These are phyloP conservation scores for Pseudopyricularia cyperi DNA, from an alignment of 2,329 filamentous ascomycete genomes.

Conservation along the genomic window DNA sequence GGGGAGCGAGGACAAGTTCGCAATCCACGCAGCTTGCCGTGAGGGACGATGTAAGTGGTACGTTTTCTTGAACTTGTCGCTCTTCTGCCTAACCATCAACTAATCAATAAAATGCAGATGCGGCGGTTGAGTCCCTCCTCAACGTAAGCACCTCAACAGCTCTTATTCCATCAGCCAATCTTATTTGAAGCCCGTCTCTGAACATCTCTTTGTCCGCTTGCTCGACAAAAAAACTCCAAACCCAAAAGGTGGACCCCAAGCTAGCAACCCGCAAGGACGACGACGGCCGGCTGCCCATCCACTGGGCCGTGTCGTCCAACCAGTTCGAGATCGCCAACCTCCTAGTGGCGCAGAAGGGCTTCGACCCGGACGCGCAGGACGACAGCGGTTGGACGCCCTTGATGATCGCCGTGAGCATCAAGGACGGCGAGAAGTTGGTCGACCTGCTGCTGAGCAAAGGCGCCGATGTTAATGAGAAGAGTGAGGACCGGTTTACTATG, in stretches of 20 bases:
- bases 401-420: constrained; percentile 69
- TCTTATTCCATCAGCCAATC: neutral
- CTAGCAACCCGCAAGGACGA: constrained; percentile 62
- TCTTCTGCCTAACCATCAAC: neutral
- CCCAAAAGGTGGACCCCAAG: constrained; percentile 75
- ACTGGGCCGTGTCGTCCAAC: constrained; percentile 88
- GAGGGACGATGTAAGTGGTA: constrained; percentile 61
- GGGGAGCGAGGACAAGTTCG: constrained; percentile 48
- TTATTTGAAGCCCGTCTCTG: neutral
- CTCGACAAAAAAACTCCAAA: too few relatives aligned
- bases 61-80: too few relatives aligned
- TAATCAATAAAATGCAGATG: constrained; percentile 30
- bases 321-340: constrained; percentile 60
- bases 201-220: too few relatives aligned
- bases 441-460: constrained; percentile 54
- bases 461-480: constrained; percentile 63
- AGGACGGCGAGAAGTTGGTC: constrained; percentile 57
- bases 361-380: constrained; percentile 75
- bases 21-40: constrained; percentile 75
- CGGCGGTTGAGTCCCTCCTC: constrained; percentile 61
- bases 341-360: constrained; percentile 55
- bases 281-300: constrained; percentile 79
- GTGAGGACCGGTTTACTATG: constrained; percentile 12
- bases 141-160: constrained; percentile 32
- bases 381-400: constrained; percentile 70